A percentile compares a stretch with the other conserved stretches of the same genome.
phyloP scores from a whole-genome alignment of 306 rosid genomes.

The Lathyrus sativus region DNA sequence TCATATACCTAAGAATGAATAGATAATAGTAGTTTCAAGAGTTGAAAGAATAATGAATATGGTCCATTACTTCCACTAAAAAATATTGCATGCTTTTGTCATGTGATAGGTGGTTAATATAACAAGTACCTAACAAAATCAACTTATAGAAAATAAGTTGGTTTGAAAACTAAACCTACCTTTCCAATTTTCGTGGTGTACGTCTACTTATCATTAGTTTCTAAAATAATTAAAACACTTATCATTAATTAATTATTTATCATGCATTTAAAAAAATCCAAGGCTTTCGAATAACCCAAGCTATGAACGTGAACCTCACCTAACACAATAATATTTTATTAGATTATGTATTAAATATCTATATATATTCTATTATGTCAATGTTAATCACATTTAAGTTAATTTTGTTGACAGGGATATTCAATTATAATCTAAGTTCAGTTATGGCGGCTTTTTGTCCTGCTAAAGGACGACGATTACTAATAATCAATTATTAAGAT shows the following conservation, averaged over 20 bases:
- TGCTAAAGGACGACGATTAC: constrained; percentile 3
- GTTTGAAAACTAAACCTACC: constrained; percentile 28
- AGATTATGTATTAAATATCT: neutral
- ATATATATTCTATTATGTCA: constrained; percentile 16
- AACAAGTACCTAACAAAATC: constrained; percentile 30
- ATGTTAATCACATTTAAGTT: neutral
- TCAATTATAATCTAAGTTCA: neutral
- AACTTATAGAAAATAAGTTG: neutral
- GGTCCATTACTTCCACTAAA: constrained; percentile 18
- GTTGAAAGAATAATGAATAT: neutral
- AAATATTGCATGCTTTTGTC: constrained; percentile 4
- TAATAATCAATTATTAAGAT: neutral
- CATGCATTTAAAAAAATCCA: neutral
- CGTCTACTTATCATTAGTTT: constrained; percentile 36
- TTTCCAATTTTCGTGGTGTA: constrained; percentile 27
- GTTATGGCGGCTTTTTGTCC: constrained; percentile 3
- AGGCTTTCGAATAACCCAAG: neutral
- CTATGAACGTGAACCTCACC: constrained; percentile 24
- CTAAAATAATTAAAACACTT: too few species aligned
- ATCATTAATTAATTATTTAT: too few species aligned
- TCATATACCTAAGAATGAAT: too few species aligned
- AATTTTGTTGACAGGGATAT: neutral
- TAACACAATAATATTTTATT: neutral
- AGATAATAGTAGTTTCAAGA: neutral
- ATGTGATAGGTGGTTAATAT: constrained; percentile 15